A percentile compares a stretch with the other conserved stretches of the same genome.
Conservation (phyloP, 1,139 yeast species). For the Yamadazyma friedrichii region DNA sequence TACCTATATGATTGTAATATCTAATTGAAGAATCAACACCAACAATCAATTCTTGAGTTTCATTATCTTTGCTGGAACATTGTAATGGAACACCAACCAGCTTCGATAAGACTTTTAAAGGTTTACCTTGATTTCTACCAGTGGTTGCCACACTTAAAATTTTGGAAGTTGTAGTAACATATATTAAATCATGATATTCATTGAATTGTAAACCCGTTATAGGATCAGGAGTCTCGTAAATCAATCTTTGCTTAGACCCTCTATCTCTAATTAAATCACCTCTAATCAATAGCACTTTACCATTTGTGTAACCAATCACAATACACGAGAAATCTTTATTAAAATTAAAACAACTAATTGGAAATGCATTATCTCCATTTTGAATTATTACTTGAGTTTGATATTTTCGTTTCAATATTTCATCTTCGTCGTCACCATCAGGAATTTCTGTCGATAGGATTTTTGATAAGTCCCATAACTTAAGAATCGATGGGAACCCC, state of each 20-base stretch:
- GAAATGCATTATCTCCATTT: constrained; percentile 66
- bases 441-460: constrained; percentile 30
- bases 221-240: constrained; percentile 73
- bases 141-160: constrained; percentile 74
- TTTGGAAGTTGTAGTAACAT: constrained; percentile 67
- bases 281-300: constrained; percentile 74
- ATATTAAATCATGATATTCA: constrained; percentile 41
- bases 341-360: constrained; percentile 64
- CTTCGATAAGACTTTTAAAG: constrained; percentile 61
- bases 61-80: constrained; percentile 51
- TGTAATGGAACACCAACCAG: constrained; percentile 68
- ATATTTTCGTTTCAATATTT: constrained; percentile 33
- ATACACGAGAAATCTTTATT: constrained; percentile 60
- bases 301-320: constrained; percentile 86
- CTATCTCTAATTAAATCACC: constrained; percentile 89
- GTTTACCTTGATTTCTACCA: constrained; percentile 73
- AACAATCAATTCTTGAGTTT: constrained; percentile 46
- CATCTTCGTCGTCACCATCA: constrained; percentile 32
- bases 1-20: constrained; percentile 54
- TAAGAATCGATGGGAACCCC: constrained; percentile 65
- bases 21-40: constrained; percentile 53
- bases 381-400: constrained; percentile 32
- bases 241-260: constrained; percentile 82
- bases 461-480: constrained; percentile 69
- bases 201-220: constrained; percentile 71